Conservation (phyloP, 1,139 yeast genomes). For the Saccharomyces hybrid region DNA sequence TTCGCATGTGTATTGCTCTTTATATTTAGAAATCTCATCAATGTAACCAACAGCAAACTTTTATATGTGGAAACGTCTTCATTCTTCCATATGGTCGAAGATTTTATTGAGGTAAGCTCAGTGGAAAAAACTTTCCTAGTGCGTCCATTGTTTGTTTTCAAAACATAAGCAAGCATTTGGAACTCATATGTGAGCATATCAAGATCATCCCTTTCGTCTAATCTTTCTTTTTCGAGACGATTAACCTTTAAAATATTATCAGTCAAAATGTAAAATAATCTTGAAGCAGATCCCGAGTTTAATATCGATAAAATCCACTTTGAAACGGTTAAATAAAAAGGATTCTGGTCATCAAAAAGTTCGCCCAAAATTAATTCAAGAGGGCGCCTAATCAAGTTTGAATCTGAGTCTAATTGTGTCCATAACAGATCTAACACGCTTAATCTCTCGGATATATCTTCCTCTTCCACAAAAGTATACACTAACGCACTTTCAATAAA, state of each 20-base stretch:
- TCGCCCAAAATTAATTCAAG: slow-evolving; percentile 65
- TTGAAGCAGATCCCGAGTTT: slow-evolving; percentile 48
- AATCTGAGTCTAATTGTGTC: slow-evolving; percentile 46
- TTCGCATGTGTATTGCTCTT: slow-evolving; percentile 27
- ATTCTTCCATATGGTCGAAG: slow-evolving; percentile 33
- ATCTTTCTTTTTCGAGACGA: slow-evolving; percentile 15
- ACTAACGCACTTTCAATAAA: slow-evolving; percentile 57
- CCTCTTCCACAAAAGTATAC: slow-evolving; percentile 39
- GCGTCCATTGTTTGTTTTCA: slow-evolving; percentile 39
- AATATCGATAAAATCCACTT: slow-evolving; percentile 52
- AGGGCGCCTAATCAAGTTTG: slow-evolving; percentile 50
- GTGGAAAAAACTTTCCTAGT: slow-evolving; percentile 43
- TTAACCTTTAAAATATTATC: slow-evolving; percentile 23
- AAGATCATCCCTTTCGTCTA: slow-evolving; percentile 45
- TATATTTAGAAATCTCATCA: slow-evolving; percentile 40
- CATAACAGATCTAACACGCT: slow-evolving; percentile 50
- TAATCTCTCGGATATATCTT: slow-evolving; percentile 35
- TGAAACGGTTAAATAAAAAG: slow-evolving; percentile 40
- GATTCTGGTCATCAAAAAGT: slow-evolving; percentile 37
- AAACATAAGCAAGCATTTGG: slow-evolving; percentile 43
- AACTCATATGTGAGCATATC: slow-evolving; percentile 53
- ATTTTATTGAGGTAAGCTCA: slow-evolving; percentile 47
- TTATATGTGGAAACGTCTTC: slow-evolving; percentile 56
- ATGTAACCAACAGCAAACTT: slow-evolving; percentile 41
- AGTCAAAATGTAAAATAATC: slow-evolving; percentile 46